Conservation (phyloP, 441 rosid genomes). For the Corymbia citriodora region DNA sequence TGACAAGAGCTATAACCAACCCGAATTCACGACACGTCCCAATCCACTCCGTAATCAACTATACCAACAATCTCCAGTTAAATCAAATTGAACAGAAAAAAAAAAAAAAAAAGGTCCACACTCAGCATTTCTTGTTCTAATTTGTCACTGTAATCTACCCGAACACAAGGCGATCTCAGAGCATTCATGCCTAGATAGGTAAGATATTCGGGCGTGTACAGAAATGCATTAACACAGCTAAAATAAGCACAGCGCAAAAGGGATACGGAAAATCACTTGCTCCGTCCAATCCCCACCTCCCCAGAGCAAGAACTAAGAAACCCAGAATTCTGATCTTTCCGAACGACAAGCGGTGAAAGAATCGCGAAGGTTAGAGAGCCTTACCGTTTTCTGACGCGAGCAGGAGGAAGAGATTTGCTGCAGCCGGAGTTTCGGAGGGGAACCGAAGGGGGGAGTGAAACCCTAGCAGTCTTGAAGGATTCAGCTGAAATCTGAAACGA, state of each 20-base stretch:
- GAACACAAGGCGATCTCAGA: not conserved
- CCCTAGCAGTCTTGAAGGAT: not conserved
- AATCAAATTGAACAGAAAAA: not conserved
- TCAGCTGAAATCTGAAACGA: not conserved
- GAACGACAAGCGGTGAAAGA: not conserved
- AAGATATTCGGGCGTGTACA: not conserved
- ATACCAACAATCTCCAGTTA: not conserved
- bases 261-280: not conserved
- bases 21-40: not conserved
- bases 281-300: not conserved
- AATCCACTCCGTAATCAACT: not conserved
- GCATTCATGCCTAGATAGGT: not conserved
- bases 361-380: not conserved
- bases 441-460: not conserved
- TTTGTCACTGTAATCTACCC: not conserved
- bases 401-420: not conserved
- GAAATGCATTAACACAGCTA: not conserved
- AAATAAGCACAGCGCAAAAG: not conserved
- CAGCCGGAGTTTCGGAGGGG: not conserved
- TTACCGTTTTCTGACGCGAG: not conserved
- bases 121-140: not conserved
- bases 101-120: not conserved
- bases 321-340: not conserved
- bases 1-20: not conserved
- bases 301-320: not conserved